Evolutionary conservation across 495 filamentous ascomycete species (phyloP).

Genomic region (Pseudevernia furfuracea): DNA sequence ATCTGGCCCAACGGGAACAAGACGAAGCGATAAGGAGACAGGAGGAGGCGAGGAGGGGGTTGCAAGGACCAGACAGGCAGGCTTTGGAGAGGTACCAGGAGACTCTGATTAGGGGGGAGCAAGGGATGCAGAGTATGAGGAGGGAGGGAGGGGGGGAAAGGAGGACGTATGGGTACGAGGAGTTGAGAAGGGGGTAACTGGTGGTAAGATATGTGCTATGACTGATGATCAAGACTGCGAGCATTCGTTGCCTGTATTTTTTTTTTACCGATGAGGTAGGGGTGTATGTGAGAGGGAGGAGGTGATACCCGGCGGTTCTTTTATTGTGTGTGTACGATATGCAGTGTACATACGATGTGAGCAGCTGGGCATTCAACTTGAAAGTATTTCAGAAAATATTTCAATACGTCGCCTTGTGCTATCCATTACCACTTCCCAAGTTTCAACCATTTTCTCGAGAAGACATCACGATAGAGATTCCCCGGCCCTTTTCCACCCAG

Average conservation of each 20-base stretch:
- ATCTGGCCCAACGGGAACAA: background rate
- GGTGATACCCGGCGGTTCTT: background rate
- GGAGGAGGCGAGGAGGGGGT: background rate
- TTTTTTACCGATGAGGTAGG: background rate
- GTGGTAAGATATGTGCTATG: background rate
- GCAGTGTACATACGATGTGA: background rate
- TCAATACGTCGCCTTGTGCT: no score
- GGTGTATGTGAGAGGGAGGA: background rate
- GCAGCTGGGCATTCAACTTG: no score
- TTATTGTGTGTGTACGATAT: background rate
- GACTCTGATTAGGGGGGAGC: background rate
- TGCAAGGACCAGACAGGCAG: background rate
- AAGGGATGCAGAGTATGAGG: slow-evolving; percentile 1
- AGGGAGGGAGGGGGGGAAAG: slow-evolving; percentile 2
- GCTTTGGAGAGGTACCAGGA: background rate
- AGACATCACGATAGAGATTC: no score
- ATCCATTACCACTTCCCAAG: no score
- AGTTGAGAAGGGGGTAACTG: background rate
- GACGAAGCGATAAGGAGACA: background rate
- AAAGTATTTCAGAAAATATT: no score
- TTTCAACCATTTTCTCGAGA: no score
- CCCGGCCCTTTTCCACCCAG: no score
- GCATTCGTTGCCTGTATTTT: background rate
- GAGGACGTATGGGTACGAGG: background rate
- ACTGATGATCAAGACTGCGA: background rate